These are phyloP conservation scores for Anthoceros angustus DNA, from an alignment of 225 moss, liverwort and hornwort species.

Conservation along the genomic window DNA sequence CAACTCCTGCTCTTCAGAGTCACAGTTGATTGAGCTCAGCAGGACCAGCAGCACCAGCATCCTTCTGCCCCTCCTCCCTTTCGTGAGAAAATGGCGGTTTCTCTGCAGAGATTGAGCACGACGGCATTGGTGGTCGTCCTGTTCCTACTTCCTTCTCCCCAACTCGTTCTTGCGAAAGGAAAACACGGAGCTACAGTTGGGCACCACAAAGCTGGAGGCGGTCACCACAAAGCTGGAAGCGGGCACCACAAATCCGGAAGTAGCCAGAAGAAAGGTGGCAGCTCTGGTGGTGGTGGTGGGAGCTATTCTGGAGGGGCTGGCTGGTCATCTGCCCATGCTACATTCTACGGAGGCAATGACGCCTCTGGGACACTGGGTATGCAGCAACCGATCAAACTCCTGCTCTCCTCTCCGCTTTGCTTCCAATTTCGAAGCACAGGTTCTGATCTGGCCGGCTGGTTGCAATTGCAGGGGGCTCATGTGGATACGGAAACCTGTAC, in stretches of 20 bases:
- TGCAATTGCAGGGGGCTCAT: conserved; percentile 16
- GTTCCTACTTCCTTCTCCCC: neutral
- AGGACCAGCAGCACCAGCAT: neutral
- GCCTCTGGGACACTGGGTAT: conserved; percentile 39
- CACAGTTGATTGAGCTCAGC: neutral
- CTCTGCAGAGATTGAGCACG: neutral
- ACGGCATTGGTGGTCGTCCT: neutral
- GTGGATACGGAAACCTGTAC: conserved; percentile 34
- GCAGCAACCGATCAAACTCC: neutral
- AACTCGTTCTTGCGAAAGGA: neutral
- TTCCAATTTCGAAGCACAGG: neutral
- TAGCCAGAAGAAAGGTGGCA: no score
- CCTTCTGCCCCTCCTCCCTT: neutral
- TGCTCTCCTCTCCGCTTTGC: no score
- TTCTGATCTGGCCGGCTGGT: neutral
- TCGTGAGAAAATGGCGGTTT: neutral
- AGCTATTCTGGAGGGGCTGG: no score
- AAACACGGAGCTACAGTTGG: no score
- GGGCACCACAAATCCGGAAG: no score
- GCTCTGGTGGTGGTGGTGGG: neutral
- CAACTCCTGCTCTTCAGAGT: neutral
- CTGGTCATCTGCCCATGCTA: conserved; percentile 3
- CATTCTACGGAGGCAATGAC: conserved; percentile 29
- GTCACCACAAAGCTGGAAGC: no score
- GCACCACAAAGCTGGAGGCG: no score